Conservation (phyloP, 2,329 filamentous ascomycete species). For the Curvularia sp. region DNA sequence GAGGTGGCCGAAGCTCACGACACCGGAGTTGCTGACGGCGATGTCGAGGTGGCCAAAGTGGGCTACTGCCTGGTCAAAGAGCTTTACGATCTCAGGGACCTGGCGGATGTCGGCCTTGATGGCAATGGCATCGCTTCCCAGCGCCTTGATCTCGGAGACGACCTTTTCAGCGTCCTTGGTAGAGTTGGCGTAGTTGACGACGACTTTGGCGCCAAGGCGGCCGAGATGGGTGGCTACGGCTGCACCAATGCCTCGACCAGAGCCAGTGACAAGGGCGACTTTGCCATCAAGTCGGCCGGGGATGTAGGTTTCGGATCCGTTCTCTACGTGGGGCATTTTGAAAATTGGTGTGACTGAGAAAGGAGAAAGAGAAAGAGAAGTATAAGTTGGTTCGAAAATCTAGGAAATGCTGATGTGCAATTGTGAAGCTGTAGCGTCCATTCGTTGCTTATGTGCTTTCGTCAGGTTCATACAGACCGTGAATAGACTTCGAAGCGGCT, state of each 20-base stretch:
- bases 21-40: slow-evolving; percentile 60
- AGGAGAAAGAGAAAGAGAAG: not conserved
- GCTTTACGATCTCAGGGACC: slow-evolving; percentile 56
- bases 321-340: not conserved
- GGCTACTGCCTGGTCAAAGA: slow-evolving; percentile 52
- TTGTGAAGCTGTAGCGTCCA: too few species aligned
- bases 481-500: not conserved
- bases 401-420: not conserved
- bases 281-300: slow-evolving; percentile 51
- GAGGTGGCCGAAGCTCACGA: slow-evolving; percentile 69
- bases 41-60: slow-evolving; percentile 50
- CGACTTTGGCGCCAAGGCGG: slow-evolving; percentile 64
- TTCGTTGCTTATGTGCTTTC: not conserved
- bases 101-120: slow-evolving; percentile 63
- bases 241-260: slow-evolving; percentile 67
- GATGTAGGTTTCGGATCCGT: not conserved
- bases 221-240: slow-evolving; percentile 69
- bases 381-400: not conserved
- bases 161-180: slow-evolving; percentile 55
- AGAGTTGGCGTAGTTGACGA: slow-evolving; percentile 69
- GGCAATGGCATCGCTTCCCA: slow-evolving; percentile 58
- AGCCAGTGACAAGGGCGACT: slow-evolving; percentile 64
- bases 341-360: not conserved
- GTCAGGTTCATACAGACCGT: not conserved
- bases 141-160: slow-evolving; percentile 49